phyloP scores from a whole-genome alignment of 495 filamentous ascomycete species.

The Tuber aestivum region DNA sequence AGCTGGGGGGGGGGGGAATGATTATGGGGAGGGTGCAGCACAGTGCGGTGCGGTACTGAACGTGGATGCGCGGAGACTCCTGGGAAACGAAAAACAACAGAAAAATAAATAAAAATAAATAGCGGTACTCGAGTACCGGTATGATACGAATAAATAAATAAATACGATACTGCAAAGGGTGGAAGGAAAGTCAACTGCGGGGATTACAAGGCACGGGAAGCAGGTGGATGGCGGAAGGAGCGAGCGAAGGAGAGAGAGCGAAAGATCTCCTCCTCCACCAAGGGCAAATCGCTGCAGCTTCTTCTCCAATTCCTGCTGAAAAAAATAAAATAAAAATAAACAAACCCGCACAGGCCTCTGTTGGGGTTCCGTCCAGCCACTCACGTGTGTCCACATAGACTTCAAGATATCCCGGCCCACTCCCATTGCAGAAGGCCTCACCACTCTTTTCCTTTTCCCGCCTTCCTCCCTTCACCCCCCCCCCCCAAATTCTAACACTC shows the following conservation, averaged over 20 bases:
- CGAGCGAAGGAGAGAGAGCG: slow-evolving; percentile 7
- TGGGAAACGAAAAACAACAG: background rate
- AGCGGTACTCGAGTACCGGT: background rate
- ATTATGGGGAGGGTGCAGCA: background rate
- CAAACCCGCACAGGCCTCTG: slow-evolving; percentile 26
- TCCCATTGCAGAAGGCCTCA: slow-evolving; percentile 10
- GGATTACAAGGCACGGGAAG: background rate
- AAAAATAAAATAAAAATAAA: slow-evolving; percentile 10
- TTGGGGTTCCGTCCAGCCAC: slow-evolving; percentile 19
- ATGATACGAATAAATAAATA: background rate
- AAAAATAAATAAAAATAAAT: background rate
- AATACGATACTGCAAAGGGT: background rate
- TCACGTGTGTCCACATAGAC: slow-evolving; percentile 30
- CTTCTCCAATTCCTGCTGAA: slow-evolving; percentile 13
- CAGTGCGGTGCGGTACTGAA: background rate
- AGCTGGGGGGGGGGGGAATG: background rate
- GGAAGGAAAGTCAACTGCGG: background rate
- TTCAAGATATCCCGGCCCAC: slow-evolving; percentile 14
- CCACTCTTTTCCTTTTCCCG: background rate
- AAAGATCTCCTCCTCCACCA: slow-evolving; percentile 12
- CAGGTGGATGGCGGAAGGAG: slow-evolving; percentile 22
- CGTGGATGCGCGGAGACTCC: background rate
- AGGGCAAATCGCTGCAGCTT: slow-evolving; percentile 17
- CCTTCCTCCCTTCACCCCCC: background rate
- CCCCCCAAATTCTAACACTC: background rate